Percentiles rank a stretch among this genome's conserved stretches.
These are phyloP conservation scores for Miscanthus sacchariflorus DNA, from an alignment of 202 grass and related monocot species.

Conservation along the genomic window DNA sequence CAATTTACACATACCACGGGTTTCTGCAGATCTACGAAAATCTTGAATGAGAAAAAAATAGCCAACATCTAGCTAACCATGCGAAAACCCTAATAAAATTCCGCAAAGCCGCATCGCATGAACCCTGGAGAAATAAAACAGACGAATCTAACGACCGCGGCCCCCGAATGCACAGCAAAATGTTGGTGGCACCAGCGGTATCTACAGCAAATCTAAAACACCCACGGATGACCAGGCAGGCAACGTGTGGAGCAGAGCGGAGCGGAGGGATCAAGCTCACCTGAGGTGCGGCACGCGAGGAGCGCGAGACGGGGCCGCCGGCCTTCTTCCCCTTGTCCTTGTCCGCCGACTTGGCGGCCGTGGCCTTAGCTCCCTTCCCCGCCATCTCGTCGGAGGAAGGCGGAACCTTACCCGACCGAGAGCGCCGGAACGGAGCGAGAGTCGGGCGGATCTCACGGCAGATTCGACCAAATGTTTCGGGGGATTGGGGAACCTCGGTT, in stretches of 20 bases:
- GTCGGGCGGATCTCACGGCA: not conserved
- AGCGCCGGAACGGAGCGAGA: slow-evolving; percentile 14
- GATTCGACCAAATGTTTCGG: not conserved
- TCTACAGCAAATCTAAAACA: slow-evolving; percentile 18
- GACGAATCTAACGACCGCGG: not conserved
- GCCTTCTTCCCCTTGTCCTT: slow-evolving; percentile 79
- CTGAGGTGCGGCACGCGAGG: slow-evolving; percentile 55
- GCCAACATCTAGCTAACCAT: not conserved
- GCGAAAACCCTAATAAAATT: slow-evolving; percentile 1
- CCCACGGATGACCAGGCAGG: not conserved
- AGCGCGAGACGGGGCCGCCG: slow-evolving; percentile 53
- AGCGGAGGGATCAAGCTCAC: slow-evolving; percentile 35
- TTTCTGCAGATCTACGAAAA: slow-evolving; percentile 38
- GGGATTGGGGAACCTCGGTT: not conserved
- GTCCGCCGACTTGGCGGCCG: slow-evolving; percentile 60
- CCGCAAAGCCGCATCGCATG: not conserved
- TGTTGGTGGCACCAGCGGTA: not conserved
- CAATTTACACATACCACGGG: not conserved
- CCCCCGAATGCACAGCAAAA: slow-evolving; percentile 15
- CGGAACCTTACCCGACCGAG: slow-evolving; percentile 7
- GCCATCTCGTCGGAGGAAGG: slow-evolving; percentile 47
- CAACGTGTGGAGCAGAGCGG: not conserved
- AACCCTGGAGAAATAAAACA: not conserved
- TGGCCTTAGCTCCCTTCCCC: slow-evolving; percentile 63
- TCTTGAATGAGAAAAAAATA: not conserved